These are phyloP conservation scores for Eremomyces bilateralis DNA, from an alignment of 495 filamentous ascomycete species.

Conservation along the genomic window DNA sequence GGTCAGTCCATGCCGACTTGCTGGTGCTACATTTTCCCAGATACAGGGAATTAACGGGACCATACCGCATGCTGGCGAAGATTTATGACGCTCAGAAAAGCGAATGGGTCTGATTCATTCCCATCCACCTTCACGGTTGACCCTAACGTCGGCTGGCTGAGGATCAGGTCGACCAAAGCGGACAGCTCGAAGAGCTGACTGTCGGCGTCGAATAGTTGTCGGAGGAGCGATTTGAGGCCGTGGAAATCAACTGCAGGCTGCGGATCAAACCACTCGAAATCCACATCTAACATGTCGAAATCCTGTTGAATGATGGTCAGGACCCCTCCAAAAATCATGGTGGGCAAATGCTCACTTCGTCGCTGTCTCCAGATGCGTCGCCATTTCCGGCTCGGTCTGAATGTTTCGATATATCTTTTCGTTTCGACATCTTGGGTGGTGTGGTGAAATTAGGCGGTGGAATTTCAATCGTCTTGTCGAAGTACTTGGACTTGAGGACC, in stretches of 20 bases:
- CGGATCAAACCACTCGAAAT: slow-evolving; percentile 97
- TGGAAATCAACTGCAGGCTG: slow-evolving; percentile 82
- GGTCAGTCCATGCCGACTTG: slow-evolving; percentile 9
- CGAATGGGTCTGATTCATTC: slow-evolving; percentile 84
- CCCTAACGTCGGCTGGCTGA: slow-evolving; percentile 72
- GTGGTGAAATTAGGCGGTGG: slow-evolving; percentile 2
- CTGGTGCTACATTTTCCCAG: no score
- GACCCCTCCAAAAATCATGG: no score
- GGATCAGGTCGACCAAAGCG: slow-evolving; percentile 63
- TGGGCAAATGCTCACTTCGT: no score
- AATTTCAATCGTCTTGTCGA: no score
- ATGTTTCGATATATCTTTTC: slow-evolving; percentile 10
- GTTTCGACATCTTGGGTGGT: slow-evolving; percentile 11
- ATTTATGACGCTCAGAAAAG: slow-evolving; percentile 81
- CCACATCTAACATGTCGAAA: slow-evolving; percentile 76
- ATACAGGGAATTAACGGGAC: no score
- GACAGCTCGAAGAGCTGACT: slow-evolving; percentile 67
- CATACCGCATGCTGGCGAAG: slow-evolving; percentile 48
- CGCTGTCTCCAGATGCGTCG: no score
- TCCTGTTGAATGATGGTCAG: no score
- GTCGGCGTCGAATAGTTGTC: slow-evolving; percentile 87
- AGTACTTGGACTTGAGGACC: no score
- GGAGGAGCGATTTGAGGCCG: slow-evolving; percentile 72
- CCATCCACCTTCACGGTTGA: slow-evolving; percentile 92
- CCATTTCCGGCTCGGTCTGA: no score